These are phyloP conservation scores for Lablab purpureus DNA, from an alignment of 306 rosid genomes.

Conservation along the genomic window DNA sequence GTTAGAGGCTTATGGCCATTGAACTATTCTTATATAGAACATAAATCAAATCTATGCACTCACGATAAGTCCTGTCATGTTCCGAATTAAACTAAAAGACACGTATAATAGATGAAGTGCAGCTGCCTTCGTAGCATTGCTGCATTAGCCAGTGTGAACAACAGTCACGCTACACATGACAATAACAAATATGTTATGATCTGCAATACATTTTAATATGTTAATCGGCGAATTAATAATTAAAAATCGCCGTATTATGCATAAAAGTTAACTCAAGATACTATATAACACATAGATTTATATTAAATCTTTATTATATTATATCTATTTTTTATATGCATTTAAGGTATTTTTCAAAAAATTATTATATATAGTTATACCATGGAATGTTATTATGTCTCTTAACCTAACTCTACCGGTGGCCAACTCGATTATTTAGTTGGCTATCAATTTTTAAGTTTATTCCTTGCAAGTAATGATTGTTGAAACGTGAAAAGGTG, in stretches of 20 bases:
- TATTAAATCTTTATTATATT: too few species aligned
- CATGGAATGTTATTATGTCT: background rate
- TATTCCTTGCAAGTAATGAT: background rate
- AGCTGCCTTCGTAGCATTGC: background rate
- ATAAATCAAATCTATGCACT: background rate
- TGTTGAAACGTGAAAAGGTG: background rate
- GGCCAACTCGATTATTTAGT: background rate
- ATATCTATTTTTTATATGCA: background rate
- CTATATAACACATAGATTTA: too few species aligned
- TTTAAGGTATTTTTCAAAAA: background rate
- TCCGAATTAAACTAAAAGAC: constrained; percentile 14
- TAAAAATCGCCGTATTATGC: background rate
- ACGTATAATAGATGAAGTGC: background rate
- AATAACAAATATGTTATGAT: background rate
- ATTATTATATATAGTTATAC: background rate
- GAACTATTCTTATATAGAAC: background rate
- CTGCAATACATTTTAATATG: background rate
- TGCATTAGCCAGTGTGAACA: too few species aligned
- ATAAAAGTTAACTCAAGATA: background rate
- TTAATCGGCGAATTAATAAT: background rate
- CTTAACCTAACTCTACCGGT: background rate
- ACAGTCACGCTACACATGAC: too few species aligned
- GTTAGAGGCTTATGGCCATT: background rate
- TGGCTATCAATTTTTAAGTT: background rate
- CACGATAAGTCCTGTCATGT: background rate